phyloP scores from a whole-genome alignment of 2,329 filamentous ascomycete genomes.

The Chaetomium globosum region DNA sequence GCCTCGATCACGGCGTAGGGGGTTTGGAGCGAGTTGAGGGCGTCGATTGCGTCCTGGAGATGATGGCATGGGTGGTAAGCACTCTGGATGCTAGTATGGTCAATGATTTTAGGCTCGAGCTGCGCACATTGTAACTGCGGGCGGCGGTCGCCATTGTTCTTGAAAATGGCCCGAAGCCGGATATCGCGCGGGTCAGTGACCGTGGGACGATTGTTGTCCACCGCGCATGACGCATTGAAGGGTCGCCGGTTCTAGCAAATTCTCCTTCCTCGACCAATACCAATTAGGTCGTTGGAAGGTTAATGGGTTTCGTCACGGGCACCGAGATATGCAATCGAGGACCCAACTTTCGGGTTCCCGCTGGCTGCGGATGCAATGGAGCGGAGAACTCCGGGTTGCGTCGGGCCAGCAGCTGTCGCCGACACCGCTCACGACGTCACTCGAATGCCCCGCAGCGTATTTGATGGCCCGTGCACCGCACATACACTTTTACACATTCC shows the following conservation, averaged over 20 bases:
- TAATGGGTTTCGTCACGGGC: neutral
- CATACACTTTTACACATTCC: neutral
- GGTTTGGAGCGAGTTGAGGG: constrained; percentile 82
- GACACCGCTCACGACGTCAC: constrained; percentile 20
- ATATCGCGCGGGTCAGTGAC: constrained; percentile 17
- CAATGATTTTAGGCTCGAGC: neutral
- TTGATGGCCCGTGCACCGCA: constrained; percentile 10
- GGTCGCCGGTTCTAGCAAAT: neutral
- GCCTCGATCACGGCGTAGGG: constrained; percentile 81
- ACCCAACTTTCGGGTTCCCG: neutral
- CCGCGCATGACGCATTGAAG: constrained; percentile 28
- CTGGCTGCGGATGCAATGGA: constrained; percentile 7
- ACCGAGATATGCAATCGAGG: constrained; percentile 12
- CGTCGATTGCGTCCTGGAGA: constrained; percentile 64
- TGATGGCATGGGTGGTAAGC: neutral
- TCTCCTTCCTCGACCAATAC: constrained; percentile 10
- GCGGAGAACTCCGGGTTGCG: constrained; percentile 24
- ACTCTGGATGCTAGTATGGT: neutral
- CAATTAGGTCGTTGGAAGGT: neutral
- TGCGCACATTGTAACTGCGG: constrained; percentile 30
- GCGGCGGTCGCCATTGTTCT: constrained; percentile 22
- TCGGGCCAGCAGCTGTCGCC: constrained; percentile 17
- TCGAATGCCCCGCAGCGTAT: neutral
- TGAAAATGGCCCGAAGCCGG: neutral
- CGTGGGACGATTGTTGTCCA: constrained; percentile 21